phyloP scores from a whole-genome alignment of 2,329 filamentous ascomycete species.

The Diaporthe citrichinensis region DNA sequence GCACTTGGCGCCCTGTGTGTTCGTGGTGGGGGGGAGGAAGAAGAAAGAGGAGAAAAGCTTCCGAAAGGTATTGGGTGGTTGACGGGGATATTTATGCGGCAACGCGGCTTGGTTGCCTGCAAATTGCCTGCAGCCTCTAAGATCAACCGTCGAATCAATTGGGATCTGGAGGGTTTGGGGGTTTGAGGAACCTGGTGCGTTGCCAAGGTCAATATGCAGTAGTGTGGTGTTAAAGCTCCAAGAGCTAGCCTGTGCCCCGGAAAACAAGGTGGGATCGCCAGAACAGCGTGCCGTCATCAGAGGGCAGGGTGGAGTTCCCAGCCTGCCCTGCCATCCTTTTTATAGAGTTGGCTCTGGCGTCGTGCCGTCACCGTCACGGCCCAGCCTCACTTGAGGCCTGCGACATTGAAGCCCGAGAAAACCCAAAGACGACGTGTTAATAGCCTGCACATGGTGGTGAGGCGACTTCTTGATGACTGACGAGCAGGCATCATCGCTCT shows the following conservation, averaged over 20 bases:
- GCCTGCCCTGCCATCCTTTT: slow-evolving; percentile 35
- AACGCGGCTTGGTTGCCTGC: slow-evolving; percentile 44
- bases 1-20: slow-evolving; percentile 71
- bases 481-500: slow-evolving; percentile 24
- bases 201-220: slow-evolving; percentile 36
- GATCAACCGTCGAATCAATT: slow-evolving; percentile 22
- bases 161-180: slow-evolving; percentile 24
- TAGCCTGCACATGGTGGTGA: slow-evolving; percentile 5
- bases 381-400: slow-evolving; percentile 36
- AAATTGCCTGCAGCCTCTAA: slow-evolving; percentile 31
- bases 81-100: slow-evolving; percentile 56
- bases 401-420: slow-evolving; percentile 30
- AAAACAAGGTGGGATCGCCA: slow-evolving; percentile 41
- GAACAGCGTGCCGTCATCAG: slow-evolving; percentile 36
- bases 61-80: slow-evolving; percentile 50
- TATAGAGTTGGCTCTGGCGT: slow-evolving; percentile 28
- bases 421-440: slow-evolving; percentile 17
- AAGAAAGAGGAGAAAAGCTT: slow-evolving; percentile 56
- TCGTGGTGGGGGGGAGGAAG: slow-evolving; percentile 65
- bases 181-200: slow-evolving; percentile 19
- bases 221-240: slow-evolving; percentile 22
- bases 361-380: slow-evolving; percentile 26
- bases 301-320: slow-evolving; percentile 14
- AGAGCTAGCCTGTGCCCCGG: slow-evolving; percentile 34
- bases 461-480: slow-evolving; percentile 13